Evolutionary conservation across 768 basidiomycete genomes (phyloP).

Genomic region (Lactifluus subvellereus): DNA sequence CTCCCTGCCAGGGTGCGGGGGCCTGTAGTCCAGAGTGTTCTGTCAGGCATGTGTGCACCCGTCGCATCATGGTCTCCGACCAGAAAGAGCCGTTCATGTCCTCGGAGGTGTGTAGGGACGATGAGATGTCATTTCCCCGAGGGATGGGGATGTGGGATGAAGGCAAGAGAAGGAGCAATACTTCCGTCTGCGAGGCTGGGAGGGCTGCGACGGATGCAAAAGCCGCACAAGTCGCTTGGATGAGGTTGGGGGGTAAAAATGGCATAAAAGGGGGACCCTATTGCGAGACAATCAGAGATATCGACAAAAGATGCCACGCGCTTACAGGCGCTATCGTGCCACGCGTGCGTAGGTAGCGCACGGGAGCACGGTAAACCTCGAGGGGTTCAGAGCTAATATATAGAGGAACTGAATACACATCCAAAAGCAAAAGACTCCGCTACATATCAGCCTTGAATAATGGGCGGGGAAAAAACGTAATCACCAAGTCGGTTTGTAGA

Average conservation of each 20-base stretch:
- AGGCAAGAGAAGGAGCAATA: slow-evolving; percentile 23
- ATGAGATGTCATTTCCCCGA: slow-evolving; percentile 1
- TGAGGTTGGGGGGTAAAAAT: slow-evolving; percentile 27
- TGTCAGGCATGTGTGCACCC: slow-evolving; percentile 11
- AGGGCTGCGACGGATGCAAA: slow-evolving; percentile 24
- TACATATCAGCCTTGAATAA: background rate
- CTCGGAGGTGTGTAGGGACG: background rate
- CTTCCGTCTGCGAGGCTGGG: slow-evolving; percentile 11
- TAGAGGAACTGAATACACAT: slow-evolving; percentile 23
- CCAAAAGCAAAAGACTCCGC: slow-evolving; percentile 25
- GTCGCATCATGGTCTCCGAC: slow-evolving; percentile 12
- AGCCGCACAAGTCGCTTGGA: slow-evolving; percentile 26
- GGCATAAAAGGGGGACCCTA: slow-evolving; percentile 11
- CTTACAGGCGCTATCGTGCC: slow-evolving; percentile 14
- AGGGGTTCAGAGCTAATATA: slow-evolving; percentile 24
- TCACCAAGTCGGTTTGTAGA: slow-evolving; percentile 24
- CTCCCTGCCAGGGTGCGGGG: slow-evolving; percentile 9
- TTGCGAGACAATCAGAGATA: background rate
- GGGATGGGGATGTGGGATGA: slow-evolving; percentile 15
- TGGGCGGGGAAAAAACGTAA: background rate
- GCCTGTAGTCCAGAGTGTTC: background rate
- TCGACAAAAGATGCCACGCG: background rate
- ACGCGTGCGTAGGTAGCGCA: slow-evolving; percentile 25
- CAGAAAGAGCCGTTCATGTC: slow-evolving; percentile 3
- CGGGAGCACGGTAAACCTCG: slow-evolving; percentile 20